A percentile compares a stretch with the other conserved stretches of the same genome.
phyloP scores from a whole-genome alignment of 768 basidiomycete species.

The Psilocybe cubensis region DNA sequence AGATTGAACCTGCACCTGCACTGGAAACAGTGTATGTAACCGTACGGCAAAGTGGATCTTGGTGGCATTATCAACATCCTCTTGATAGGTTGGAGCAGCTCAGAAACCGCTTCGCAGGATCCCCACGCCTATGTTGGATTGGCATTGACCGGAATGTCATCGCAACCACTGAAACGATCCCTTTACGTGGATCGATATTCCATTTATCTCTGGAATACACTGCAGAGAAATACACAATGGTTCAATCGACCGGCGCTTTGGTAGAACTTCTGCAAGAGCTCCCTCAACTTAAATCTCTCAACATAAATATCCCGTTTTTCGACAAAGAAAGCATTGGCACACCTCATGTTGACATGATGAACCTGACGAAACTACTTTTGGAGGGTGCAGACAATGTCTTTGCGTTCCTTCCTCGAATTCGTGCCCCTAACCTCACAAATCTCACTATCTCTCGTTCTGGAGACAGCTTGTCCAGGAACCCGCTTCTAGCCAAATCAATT shows the following conservation, averaged over 20 bases:
- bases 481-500: not conserved
- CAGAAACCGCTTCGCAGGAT: not conserved
- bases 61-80: too few species aligned
- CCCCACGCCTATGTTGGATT: not conserved
- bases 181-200: not conserved
- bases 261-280: not conserved
- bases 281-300: not conserved
- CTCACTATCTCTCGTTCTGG: not conserved
- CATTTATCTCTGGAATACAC: not conserved
- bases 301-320: not conserved
- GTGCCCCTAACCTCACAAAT: not conserved
- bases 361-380: not conserved
- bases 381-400: not conserved
- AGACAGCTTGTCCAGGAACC: not conserved
- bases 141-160: not conserved
- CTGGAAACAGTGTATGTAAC: too few species aligned
- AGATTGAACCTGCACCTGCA: too few species aligned
- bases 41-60: too few species aligned
- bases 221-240: too few species aligned
- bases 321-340: not conserved
- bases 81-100: not conserved
- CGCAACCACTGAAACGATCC: not conserved
- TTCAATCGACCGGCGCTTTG: not conserved
- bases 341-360: not conserved
- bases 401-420: not conserved